A percentile compares a stretch with the other conserved stretches of the same genome.
These are phyloP conservation scores for Myxozyma mucilagina DNA, from an alignment of 805 yeast species.

Conservation along the genomic window DNA sequence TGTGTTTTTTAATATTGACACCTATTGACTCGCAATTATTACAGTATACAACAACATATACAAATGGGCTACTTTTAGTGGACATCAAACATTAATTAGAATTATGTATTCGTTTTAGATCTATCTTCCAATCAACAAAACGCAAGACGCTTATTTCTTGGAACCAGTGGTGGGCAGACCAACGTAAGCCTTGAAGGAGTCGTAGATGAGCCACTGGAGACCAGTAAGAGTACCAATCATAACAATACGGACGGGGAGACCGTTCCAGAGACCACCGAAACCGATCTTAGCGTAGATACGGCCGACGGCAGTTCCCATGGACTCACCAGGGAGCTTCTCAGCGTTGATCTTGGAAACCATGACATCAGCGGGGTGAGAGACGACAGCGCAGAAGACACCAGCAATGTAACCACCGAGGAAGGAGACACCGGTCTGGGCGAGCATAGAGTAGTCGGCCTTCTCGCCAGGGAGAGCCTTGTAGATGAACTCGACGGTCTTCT, in stretches of 20 bases:
- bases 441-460: constrained; percentile 65
- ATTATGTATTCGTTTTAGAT: not conserved
- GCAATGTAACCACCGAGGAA: constrained; percentile 96
- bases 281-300: constrained; percentile 85
- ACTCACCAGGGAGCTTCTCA: constrained; percentile 64
- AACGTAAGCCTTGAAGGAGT: constrained; percentile 89
- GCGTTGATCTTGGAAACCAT: constrained; percentile 92
- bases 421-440: constrained; percentile 90
- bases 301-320: constrained; percentile 62
- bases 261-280: constrained; percentile 90
- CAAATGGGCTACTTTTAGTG: no score
- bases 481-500: constrained; percentile 80
- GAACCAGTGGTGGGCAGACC: constrained; percentile 95
- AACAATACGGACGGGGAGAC: constrained; percentile 87
- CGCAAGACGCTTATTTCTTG: constrained; percentile 27
- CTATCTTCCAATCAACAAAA: not conserved
- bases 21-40: no score
- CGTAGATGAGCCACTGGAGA: constrained; percentile 95
- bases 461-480: constrained; percentile 72
- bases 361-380: constrained; percentile 98
- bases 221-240: constrained; percentile 98
- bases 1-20: no score
- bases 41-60: no score
- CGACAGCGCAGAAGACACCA: constrained; percentile 93
- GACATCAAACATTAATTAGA: no score